Conservation (phyloP, 164 flowering plant species). For the Magnolia changhungtana region DNA sequence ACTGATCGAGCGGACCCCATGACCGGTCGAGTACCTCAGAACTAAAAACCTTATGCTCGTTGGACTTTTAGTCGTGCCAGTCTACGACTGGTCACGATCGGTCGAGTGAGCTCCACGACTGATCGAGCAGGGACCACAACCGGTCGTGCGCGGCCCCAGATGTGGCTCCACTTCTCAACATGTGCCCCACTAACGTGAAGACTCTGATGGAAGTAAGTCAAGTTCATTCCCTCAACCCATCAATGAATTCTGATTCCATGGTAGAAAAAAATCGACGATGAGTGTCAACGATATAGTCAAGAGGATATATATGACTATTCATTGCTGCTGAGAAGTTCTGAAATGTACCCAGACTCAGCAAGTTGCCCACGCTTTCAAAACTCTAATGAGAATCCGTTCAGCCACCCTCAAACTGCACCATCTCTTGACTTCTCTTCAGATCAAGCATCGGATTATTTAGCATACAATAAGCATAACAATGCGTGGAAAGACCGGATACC, state of each 20-base stretch:
- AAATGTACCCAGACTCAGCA: neutral
- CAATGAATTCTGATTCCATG: neutral
- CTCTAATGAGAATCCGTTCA: neutral
- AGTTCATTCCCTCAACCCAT: neutral
- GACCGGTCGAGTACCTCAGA: too few relatives aligned
- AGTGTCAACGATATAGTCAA: neutral
- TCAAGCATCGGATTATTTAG: neutral
- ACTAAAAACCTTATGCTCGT: too few relatives aligned
- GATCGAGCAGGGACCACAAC: too few relatives aligned
- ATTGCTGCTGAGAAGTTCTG: neutral
- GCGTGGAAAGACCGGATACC: neutral
- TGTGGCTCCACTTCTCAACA: too few relatives aligned
- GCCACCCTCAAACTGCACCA: neutral
- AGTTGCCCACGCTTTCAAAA: neutral
- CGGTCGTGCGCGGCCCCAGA: too few relatives aligned
- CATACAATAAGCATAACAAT: neutral
- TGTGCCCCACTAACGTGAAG: too few relatives aligned
- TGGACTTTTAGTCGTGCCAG: too few relatives aligned
- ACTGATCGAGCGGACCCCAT: too few relatives aligned
- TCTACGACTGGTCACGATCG: too few relatives aligned
- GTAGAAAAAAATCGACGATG: neutral
- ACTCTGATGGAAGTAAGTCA: neutral
- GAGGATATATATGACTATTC: neutral
- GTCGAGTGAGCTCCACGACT: too few relatives aligned
- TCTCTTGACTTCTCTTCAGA: neutral